Percentiles rank a stretch among this genome's conserved stretches.
These are phyloP conservation scores for Pseudogymnoascus sp. DNA, from an alignment of 2,329 filamentous ascomycete genomes.

Conservation along the genomic window DNA sequence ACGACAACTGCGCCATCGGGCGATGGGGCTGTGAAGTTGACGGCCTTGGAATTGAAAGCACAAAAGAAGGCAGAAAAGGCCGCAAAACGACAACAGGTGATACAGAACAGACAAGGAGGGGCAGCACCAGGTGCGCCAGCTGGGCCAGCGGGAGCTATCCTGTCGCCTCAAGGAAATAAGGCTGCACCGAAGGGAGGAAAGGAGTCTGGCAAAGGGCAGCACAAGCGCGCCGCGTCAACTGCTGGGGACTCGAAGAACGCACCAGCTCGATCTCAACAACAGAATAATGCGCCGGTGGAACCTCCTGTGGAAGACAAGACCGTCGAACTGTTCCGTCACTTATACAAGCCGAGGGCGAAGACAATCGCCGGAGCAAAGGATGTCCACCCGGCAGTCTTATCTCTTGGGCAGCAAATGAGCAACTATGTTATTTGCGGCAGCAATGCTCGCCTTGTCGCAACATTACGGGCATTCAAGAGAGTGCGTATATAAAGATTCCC, in stretches of 20 bases:
- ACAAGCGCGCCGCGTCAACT: slow-evolving; percentile 27
- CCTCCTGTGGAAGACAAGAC: slow-evolving; percentile 53
- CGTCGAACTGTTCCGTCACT: slow-evolving; percentile 72
- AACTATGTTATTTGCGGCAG: slow-evolving; percentile 80
- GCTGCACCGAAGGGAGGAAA: slow-evolving; percentile 26
- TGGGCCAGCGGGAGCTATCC: slow-evolving; percentile 15
- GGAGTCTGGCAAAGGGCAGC: slow-evolving; percentile 32
- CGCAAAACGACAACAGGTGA: slow-evolving; percentile 69
- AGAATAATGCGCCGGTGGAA: slow-evolving; percentile 28
- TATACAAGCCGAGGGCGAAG: slow-evolving; percentile 66
- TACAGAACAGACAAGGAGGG: slow-evolving; percentile 40
- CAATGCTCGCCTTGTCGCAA: slow-evolving; percentile 79
- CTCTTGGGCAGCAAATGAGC: slow-evolving; percentile 80
- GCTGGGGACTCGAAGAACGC: slow-evolving; percentile 24
- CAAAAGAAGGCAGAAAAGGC: slow-evolving; percentile 87
- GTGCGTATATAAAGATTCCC: slow-evolving; percentile 38
- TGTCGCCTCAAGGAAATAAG: slow-evolving; percentile 24
- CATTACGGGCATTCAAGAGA: slow-evolving; percentile 81
- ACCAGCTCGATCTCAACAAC: slow-evolving; percentile 21
- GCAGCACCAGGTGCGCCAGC: slow-evolving; percentile 26
- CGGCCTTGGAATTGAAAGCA: slow-evolving; percentile 77
- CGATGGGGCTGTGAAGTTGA: slow-evolving; percentile 46
- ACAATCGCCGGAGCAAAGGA: slow-evolving; percentile 58
- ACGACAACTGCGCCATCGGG: not conserved
- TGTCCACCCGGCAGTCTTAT: slow-evolving; percentile 79